Base-by-base conservation (phyloP, 495 filamentous ascomycete species). In the Hypoxylon trugodes region DNA sequence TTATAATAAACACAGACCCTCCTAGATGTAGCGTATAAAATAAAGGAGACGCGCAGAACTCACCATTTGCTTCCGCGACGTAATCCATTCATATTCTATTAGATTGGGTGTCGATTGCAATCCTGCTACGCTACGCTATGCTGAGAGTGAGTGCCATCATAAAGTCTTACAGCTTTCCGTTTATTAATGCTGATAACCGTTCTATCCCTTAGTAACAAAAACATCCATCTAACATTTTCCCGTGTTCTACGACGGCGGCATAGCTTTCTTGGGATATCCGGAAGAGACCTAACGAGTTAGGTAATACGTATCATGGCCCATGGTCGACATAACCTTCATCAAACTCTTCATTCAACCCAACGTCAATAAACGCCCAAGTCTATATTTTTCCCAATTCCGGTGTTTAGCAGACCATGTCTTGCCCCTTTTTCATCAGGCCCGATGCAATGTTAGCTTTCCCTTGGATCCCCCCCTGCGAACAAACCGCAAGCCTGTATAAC, bases 371-470 rank as follows among this genome's bases (percentile, higher is more conserved):
- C 24, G 30, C 51, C 57, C 9, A 32, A 57, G 50, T 66, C 63
- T 66, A 61, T 63, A 61, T 56, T 71, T 61, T 61, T n/a, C n/a
- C 51, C 59, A 8, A 40, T 47, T 28, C 42, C 61, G 42, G 32
- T 47, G 40, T 30, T 24, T 35, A 25, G 43, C 22, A 48, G 22
- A 57, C 50, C 51, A 32, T 51, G 52, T 46, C 51, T 21, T 61
- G 32, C 63, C 52, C n/a, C n/a, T n/a, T 41, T 47, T 37, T 45
- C 51, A 33, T 67, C 25, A 42, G 45, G 33, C 59, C 51, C 42
- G 51, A 61, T 62, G 63, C 52, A 41, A 61, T 58, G 46, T 58
- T 40, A 41, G 36, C 33, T 18, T 58, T 37, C 64, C 38, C 28
- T 53, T 56, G 3, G 30, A 47, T 56, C 45, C 35, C 45, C 13